phyloP scores from a whole-genome alignment of 169 alveolate species.

The Plasmodium malariae region DNA sequence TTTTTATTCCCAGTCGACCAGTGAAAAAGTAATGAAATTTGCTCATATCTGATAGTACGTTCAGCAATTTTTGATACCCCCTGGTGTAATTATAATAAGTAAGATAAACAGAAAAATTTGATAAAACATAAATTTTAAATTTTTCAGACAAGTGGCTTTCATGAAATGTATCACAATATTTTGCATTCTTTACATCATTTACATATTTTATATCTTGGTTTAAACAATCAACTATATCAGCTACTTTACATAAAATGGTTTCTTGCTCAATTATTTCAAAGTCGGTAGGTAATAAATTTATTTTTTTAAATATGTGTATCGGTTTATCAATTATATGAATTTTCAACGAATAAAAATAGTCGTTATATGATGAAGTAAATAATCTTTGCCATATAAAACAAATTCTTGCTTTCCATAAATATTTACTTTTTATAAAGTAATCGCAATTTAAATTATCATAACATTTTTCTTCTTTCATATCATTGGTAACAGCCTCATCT shows the following conservation, averaged over 20 bases:
- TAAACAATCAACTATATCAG: conserved; percentile 23
- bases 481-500: too few relatives aligned
- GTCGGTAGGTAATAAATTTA: conserved; percentile 25
- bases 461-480: not conserved
- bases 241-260: conserved; percentile 1
- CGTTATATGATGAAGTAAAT: conserved; percentile 21
- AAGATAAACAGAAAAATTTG: conserved; percentile 79
- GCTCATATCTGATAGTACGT: conserved; percentile 65
- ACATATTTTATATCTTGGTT: conserved; percentile 10
- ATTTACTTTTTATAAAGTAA: conserved; percentile 59
- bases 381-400: conserved; percentile 76
- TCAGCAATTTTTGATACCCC: conserved; percentile 68
- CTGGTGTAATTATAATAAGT: conserved; percentile 78
- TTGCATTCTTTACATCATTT: conserved; percentile 5
- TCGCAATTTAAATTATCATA: conserved; percentile 7
- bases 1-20: conserved; percentile 84
- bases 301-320: conserved; percentile 39
- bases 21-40: conserved; percentile 81
- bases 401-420: conserved; percentile 75
- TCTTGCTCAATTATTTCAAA: conserved; percentile 62
- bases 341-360: conserved; percentile 35
- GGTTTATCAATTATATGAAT: conserved; percentile 58
- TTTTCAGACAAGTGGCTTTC: conserved; percentile 63
- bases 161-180: conserved; percentile 39
- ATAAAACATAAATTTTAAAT: conserved; percentile 76